Base-by-base conservation (phyloP, 2,329 filamentous ascomycete genomes). In the Fusarium sp. region DNA sequence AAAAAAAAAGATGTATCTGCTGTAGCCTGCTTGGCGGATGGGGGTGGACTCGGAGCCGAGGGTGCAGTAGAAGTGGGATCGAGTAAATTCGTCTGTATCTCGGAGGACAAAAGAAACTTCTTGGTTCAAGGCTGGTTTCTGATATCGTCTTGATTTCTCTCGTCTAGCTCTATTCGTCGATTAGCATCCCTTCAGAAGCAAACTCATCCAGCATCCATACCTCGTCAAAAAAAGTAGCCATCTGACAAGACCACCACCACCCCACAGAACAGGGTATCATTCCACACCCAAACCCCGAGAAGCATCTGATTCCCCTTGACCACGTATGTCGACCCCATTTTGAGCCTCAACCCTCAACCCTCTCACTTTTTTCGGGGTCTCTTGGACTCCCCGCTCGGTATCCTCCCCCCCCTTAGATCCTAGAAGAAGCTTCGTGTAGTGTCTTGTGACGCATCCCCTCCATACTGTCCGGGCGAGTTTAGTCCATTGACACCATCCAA, bases 271-370 rank as follows among this genome's bases (percentile, higher is more conserved):
- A 49, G 23, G 42, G 42, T 29, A 29, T 27, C 42, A 49, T 49
- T 49, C 42, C 42, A 49, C 42, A 49, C 42, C 23, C 23, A 25
- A 27, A 27, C 40, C 42, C 40, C 40, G 20, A 25, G 42, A 49
- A 49, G 42, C 42, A 49, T 49, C 42, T 49, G 42, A 49, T 49
- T 29, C 10, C 27, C 23, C 23, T n/a, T 27, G 23, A 14, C 20
- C 40, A 44, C 18, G 18, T 44, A 23, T 5, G 58, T 40, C 25
- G 51, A 51, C 31, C 42, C 38, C 57, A 38, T 64, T 44, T 58
- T 62, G 57, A 70, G 67, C 67, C 67, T 70, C 67, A 58, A 27
- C 34, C 67, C 67, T 70, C 67, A 58, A 27, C 34, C 9, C 34
- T 23, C 33, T 23, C 40, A 6, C 63, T 58, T 65, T 70, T 68